A percentile compares a stretch with the other conserved stretches of the same genome.
Conservation (phyloP, 177 flowering plant species). For the Vitis hybrid region DNA sequence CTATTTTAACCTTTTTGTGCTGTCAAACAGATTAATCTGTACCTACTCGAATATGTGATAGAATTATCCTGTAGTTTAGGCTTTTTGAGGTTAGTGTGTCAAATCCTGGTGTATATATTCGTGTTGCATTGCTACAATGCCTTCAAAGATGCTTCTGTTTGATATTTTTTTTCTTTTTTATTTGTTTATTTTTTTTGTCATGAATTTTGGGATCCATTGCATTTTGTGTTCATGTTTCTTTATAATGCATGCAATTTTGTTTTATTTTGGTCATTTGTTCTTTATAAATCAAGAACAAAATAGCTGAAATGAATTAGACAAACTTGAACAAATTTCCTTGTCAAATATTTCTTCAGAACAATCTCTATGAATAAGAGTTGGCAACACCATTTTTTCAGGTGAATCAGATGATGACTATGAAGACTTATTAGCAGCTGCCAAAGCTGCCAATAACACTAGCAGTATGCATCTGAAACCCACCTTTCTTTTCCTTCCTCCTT, state of each 20-base stretch:
- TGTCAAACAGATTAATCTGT: no score
- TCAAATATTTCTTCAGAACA: not conserved
- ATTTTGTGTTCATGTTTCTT: no score
- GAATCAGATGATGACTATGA: conserved; percentile 89
- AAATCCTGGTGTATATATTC: no score
- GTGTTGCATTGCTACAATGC: no score
- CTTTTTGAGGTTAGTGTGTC: no score
- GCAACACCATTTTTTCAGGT: conserved; percentile 37
- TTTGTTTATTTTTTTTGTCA: no score
- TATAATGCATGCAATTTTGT: not conserved
- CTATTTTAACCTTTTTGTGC: no score
- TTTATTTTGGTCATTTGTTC: not conserved
- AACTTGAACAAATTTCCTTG: not conserved
- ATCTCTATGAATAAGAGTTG: not conserved
- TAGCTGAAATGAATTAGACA: not conserved
- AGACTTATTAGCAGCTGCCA: conserved; percentile 71
- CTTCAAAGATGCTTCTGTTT: no score
- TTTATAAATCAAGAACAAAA: not conserved
- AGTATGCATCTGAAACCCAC: conserved; percentile 40
- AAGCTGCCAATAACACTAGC: conserved; percentile 49
- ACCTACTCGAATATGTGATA: no score
- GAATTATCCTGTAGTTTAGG: no score
- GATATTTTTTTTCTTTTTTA: no score
- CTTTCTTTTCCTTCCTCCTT: not conserved
- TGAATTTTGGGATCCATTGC: no score